Conservation (phyloP, 345 rosid species). For the Eucalyptus brandiana region DNA sequence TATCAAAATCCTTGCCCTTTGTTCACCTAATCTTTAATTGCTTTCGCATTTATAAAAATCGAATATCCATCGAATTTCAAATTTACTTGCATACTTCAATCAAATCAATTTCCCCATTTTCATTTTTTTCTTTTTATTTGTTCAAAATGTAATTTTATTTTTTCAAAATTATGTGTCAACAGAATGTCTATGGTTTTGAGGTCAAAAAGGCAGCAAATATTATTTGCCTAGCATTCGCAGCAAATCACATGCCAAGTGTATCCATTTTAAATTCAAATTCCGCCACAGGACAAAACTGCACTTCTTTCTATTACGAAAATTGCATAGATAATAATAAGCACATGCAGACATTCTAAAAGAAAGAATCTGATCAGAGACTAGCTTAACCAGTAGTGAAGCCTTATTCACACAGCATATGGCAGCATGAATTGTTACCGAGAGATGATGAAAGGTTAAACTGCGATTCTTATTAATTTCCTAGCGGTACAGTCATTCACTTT, state of each 20-base stretch:
- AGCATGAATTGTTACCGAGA: neutral
- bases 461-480: neutral
- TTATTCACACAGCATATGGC: neutral
- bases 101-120: too few species aligned
- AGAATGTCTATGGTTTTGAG: slow-evolving; percentile 13
- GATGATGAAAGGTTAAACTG: neutral
- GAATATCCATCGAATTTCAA: too few species aligned
- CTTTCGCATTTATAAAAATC: too few species aligned
- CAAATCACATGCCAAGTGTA: neutral
- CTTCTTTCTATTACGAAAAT: neutral
- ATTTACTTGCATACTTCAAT: too few species aligned
- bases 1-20: too few species aligned
- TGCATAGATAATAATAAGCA: neutral
- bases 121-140: too few species aligned
- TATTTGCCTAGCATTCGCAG: neutral
- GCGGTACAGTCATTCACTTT: neutral
- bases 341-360: neutral
- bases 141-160: too few species aligned
- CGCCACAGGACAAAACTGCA: neutral
- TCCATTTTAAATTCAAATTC: neutral
- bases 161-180: too few species aligned
- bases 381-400: neutral
- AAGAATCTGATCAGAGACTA: neutral
- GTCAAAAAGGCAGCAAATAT: neutral
- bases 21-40: too few species aligned